Base-by-base conservation (phyloP, 495 filamentous ascomycete species). In the Aspergillus cristatus region DNA sequence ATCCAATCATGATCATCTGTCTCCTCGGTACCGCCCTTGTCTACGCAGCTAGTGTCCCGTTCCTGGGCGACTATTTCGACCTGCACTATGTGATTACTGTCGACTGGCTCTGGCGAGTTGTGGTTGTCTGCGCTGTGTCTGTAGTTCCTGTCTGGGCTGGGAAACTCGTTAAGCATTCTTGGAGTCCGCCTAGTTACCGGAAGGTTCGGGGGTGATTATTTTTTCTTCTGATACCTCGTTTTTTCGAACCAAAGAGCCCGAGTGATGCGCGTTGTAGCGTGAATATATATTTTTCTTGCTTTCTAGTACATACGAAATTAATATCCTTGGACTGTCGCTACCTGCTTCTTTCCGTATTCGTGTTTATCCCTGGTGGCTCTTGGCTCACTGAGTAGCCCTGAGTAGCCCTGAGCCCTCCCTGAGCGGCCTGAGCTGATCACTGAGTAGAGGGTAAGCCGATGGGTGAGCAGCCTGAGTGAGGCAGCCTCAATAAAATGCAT, bases 141-240 rank as follows among this genome's bases (percentile, higher is more conserved):
- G 54, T 97, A 31, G 72, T 91, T 31, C 93, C 93, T n/a, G 81
- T 88, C 4, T 94, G 84, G 61, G 78, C 73, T 37, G 84, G 74
- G 3, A 99, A 96, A 68, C 50, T 86, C 41, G 77, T 95, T 37
- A 69, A 82, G 56, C 74, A 87, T 51, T 84, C 75, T 37, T 79
- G 93, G 70, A 86, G 78, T 52, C 93, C 91, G 36, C 86, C 88
- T n/a, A 91, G 82, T 55, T 96, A 93, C 67, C 71, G 91, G 42
- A 99, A 99, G 67, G 90, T 99, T 13, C 82, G 84, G 59, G 87
- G 74, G 8, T 69, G 69, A 55, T 66, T 24, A 46, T 40, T 32
- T 16, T 29, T 11, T 13, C 12, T 26, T n/a, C 22, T 33, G 28
- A 24, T 34, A 30, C 14, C 14, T 15, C 35, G 10, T 39, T 36